Percentiles rank a stretch among this genome's conserved stretches.
Conservation (phyloP, 2,329 filamentous ascomycete genomes). For the Apiospora pterosperma region DNA sequence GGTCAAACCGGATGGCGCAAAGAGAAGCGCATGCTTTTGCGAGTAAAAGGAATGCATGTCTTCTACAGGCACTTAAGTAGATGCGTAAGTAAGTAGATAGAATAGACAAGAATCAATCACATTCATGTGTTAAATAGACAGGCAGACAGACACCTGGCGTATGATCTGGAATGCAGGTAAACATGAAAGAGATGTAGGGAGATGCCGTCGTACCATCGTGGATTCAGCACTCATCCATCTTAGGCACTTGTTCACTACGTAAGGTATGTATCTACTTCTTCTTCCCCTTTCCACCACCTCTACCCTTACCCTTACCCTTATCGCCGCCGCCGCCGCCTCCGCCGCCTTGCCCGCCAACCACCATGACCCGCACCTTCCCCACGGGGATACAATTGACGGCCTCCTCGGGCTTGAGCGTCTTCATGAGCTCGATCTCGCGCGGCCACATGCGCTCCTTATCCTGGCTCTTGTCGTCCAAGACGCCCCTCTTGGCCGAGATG, state of each 20-base stretch:
- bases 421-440: conserved; percentile 79
- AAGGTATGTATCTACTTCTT: conserved; percentile 31
- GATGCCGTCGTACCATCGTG: not conserved
- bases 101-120: too few species aligned
- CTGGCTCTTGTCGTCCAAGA: conserved; percentile 55
- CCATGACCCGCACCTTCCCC: conserved; percentile 75
- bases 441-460: conserved; percentile 80
- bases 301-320: conserved; percentile 30
- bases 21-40: too few species aligned
- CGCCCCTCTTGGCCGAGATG: conserved; percentile 56
- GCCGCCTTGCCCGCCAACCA: conserved; percentile 53
- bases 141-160: too few species aligned
- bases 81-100: too few species aligned
- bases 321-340: conserved; percentile 36
- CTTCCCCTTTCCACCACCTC: conserved; percentile 38
- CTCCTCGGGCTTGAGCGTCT: conserved; percentile 77
- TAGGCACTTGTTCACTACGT: too few species aligned
- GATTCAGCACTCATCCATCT: not conserved
- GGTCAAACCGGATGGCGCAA: not conserved
- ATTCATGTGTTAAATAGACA: too few species aligned
- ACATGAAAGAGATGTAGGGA: not conserved
- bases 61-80: too few species aligned
- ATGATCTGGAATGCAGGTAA: too few species aligned
- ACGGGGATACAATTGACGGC: conserved; percentile 78
- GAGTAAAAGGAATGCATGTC: too few species aligned